Conservation (phyloP, 495 filamentous ascomycete genomes). For the Aspergillus olivimuriae region DNA sequence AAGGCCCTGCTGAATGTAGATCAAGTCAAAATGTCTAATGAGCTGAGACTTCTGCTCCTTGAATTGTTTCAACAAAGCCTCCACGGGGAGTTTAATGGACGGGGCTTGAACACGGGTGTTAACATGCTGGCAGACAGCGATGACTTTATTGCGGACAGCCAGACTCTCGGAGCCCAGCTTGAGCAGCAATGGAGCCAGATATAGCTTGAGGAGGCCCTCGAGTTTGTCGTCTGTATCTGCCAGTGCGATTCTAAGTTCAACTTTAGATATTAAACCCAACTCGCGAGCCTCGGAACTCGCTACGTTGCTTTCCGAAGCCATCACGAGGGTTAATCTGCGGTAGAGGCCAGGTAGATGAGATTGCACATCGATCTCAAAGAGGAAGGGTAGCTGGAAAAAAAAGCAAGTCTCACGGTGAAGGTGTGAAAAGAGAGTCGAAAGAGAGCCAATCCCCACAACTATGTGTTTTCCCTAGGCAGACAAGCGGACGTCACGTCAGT, state of each 20-base stretch:
- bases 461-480: slow-evolving; percentile 3
- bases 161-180: slow-evolving; percentile 77
- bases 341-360: neutral
- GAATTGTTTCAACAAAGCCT: slow-evolving; percentile 79
- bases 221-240: slow-evolving; percentile 79
- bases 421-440: neutral
- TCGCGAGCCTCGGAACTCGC: slow-evolving; percentile 62
- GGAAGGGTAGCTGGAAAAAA: neutral
- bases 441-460: neutral
- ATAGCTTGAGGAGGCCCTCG: slow-evolving; percentile 65
- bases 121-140: slow-evolving; percentile 69
- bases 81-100: slow-evolving; percentile 76
- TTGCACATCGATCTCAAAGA: slow-evolving; percentile 1
- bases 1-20: slow-evolving; percentile 84
- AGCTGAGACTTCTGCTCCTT: slow-evolving; percentile 67
- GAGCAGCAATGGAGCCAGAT: slow-evolving; percentile 73
- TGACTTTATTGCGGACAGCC: slow-evolving; percentile 77
- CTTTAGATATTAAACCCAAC: slow-evolving; percentile 79
- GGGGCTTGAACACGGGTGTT: slow-evolving; percentile 63
- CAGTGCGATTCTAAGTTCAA: slow-evolving; percentile 84
- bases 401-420: neutral
- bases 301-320: slow-evolving; percentile 31
- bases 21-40: slow-evolving; percentile 80
- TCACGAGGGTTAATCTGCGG: slow-evolving; percentile 11
- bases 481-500: neutral